Percentiles rank a stretch among this genome's conserved stretches.
Conservation (phyloP, 2,329 filamentous ascomycete species). For the Ascochyta lentis region DNA sequence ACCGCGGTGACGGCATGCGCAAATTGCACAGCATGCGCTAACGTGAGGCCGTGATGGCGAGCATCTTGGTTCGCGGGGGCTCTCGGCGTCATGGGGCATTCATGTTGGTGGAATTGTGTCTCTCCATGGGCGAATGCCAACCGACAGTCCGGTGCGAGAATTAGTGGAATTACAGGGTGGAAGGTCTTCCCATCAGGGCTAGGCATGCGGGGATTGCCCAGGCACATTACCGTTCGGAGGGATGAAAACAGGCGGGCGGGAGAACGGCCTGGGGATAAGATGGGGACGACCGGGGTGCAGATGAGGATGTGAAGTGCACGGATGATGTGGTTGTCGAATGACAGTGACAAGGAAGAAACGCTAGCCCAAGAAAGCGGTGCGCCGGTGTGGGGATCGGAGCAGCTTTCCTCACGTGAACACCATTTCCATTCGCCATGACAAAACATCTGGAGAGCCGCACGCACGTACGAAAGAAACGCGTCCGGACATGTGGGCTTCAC, state of each 20-base stretch:
- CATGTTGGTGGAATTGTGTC: conserved; percentile 25
- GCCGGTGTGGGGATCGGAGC: conserved; percentile 8
- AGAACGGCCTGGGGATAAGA: conserved; percentile 13
- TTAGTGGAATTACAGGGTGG: conserved; percentile 15
- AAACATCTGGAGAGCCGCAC: conserved; percentile 3
- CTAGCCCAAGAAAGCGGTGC: neutral
- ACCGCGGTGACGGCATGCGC: conserved; percentile 13
- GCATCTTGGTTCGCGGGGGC: conserved; percentile 12
- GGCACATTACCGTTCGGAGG: conserved; percentile 9
- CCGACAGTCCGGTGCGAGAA: conserved; percentile 7
- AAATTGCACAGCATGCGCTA: conserved; percentile 25
- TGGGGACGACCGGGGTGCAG: conserved; percentile 8
- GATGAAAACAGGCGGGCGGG: conserved; percentile 13
- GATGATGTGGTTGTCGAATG: conserved; percentile 6
- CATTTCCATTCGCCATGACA: conserved; percentile 10
- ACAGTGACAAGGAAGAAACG: neutral
- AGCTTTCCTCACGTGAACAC: conserved; percentile 4
- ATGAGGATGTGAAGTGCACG: conserved; percentile 1
- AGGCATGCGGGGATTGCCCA: conserved; percentile 13
- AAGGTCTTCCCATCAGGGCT: conserved; percentile 10
- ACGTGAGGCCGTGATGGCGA: conserved; percentile 15
- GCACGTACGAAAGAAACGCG: neutral
- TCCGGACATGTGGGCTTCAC: neutral
- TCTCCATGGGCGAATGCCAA: conserved; percentile 18
- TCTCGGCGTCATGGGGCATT: conserved; percentile 11